phyloP scores from a whole-genome alignment of 352 stramenopile genomes.

The Phytopythium montanum region DNA sequence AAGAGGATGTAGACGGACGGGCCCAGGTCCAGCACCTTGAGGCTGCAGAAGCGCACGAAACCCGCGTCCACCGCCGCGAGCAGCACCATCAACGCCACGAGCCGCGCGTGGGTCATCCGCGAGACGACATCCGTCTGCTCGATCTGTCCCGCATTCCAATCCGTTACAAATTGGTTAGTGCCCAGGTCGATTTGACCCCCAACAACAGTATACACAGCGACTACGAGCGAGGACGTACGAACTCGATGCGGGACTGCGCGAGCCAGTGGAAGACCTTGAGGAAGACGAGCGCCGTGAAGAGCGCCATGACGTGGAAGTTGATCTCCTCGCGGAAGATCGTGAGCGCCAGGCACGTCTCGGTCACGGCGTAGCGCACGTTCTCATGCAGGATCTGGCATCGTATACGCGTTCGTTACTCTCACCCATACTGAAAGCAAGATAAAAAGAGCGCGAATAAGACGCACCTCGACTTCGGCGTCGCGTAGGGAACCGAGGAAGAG shows the following conservation, averaged over 20 bases:
- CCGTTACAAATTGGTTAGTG: background rate
- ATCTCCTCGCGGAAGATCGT: slow-evolving; percentile 99
- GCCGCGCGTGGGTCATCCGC: slow-evolving; percentile 73
- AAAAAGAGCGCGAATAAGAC: background rate
- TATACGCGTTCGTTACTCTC: no score
- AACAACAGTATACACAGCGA: slow-evolving; percentile 13
- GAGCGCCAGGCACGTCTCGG: slow-evolving; percentile 98
- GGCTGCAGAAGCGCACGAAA: slow-evolving; percentile 87
- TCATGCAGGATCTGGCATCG: slow-evolving; percentile 95
- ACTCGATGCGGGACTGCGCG: slow-evolving; percentile 87
- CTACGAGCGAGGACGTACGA: slow-evolving; percentile 46
- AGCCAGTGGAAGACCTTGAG: slow-evolving; percentile 94
- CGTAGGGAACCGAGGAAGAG: slow-evolving; percentile 85
- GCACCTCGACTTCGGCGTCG: slow-evolving; percentile 82
- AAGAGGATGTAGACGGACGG: slow-evolving; percentile 95
- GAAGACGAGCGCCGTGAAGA: slow-evolving; percentile 96
- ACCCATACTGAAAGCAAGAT: no score
- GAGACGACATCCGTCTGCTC: slow-evolving; percentile 86
- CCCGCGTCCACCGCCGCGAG: slow-evolving; percentile 84
- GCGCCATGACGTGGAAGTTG: slow-evolving; percentile 90
- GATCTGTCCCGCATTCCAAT: slow-evolving; percentile 41
- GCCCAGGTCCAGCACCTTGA: slow-evolving; percentile 77
- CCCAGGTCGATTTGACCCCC: no score
- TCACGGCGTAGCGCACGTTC: slow-evolving; percentile 97
- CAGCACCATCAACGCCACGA: slow-evolving; percentile 88